Evolutionary conservation across 1,284 basidiomycete species (phyloP).

Genomic region (Cryptococcus maquisensis): DNA sequence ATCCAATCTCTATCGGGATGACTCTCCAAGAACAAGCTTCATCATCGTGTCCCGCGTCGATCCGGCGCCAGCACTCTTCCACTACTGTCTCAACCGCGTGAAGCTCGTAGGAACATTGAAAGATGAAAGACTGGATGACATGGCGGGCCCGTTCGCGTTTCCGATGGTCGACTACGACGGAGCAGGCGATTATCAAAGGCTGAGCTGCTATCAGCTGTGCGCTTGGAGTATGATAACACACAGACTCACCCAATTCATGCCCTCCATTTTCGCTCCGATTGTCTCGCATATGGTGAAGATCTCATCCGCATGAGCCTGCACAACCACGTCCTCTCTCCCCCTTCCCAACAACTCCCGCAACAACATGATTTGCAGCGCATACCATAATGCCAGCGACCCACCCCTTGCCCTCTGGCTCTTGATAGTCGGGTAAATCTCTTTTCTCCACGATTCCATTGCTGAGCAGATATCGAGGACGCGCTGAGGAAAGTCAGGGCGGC

Average conservation of each 20-base stretch:
- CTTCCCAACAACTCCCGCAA: conserved; percentile 27
- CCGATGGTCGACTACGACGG: conserved; percentile 17
- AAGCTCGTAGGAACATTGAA: conserved; percentile 40
- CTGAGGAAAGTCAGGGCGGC: not conserved
- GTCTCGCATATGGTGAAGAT: conserved; percentile 33
- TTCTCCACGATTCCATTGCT: conserved; percentile 6
- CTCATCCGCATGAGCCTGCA: conserved; percentile 30
- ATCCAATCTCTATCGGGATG: conserved; percentile 35
- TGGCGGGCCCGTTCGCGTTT: conserved; percentile 24
- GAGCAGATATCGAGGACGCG: conserved; percentile 8
- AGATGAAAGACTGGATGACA: conserved; percentile 35
- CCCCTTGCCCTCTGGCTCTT: conserved; percentile 23
- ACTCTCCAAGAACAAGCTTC: conserved; percentile 37
- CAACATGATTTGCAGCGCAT: conserved; percentile 32
- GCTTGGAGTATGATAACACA: no score
- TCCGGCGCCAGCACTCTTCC: conserved; percentile 40
- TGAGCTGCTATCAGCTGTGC: not conserved
- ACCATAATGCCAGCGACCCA: conserved; percentile 37
- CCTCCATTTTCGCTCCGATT: conserved; percentile 42
- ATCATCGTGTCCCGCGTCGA: conserved; percentile 36
- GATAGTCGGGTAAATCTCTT: conserved; percentile 1
- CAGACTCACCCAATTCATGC: conserved; percentile 36
- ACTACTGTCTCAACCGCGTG: conserved; percentile 26
- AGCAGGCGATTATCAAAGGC: conserved; percentile 31
- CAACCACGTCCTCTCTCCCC: conserved; percentile 18